A percentile compares a stretch with the other conserved stretches of the same genome.
Evolutionary conservation across 2,329 filamentous ascomycete species (phyloP).

Genomic region (Fragosphaeria purpurea): DNA sequence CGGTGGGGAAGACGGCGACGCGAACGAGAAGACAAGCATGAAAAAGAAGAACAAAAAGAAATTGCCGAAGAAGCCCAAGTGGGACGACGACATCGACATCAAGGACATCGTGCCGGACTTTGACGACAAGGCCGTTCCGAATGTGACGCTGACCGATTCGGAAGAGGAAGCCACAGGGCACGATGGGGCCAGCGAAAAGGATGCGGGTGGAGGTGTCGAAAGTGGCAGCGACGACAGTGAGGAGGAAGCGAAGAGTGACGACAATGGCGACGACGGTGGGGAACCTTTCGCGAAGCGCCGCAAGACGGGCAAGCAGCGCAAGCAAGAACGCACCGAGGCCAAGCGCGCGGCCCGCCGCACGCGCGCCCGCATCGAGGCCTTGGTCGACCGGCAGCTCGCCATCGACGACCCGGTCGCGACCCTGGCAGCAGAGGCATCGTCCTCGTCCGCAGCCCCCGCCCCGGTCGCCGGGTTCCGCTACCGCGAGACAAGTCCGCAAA

Average conservation of each 20-base stretch:
- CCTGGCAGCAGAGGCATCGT: conserved; percentile 17
- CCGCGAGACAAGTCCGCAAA: conserved; percentile 82
- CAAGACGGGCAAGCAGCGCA: conserved; percentile 50
- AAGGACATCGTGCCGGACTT: conserved; percentile 84
- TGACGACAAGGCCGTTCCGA: conserved; percentile 50
- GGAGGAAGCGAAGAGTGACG: conserved; percentile 23
- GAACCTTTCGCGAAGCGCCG: conserved; percentile 39
- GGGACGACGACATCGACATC: conserved; percentile 97
- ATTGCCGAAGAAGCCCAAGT: conserved; percentile 70
- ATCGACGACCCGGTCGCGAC: conserved; percentile 57
- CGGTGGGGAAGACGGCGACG: conserved; percentile 33
- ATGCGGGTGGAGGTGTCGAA: conserved; percentile 27
- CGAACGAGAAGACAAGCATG: conserved; percentile 39
- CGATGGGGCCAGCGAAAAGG: conserved; percentile 19
- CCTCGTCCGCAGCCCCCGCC: conserved; percentile 13
- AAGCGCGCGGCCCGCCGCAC: conserved; percentile 71
- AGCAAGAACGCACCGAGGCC: conserved; percentile 45
- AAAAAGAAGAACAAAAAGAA: conserved; percentile 44
- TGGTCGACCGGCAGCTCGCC: conserved; percentile 74
- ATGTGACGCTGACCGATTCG: conserved; percentile 46
- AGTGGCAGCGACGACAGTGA: conserved; percentile 21
- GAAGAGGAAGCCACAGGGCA: conserved; percentile 20
- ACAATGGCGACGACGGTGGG: conserved; percentile 22
- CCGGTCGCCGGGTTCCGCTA: conserved; percentile 61
- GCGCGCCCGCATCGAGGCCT: conserved; percentile 70